Percentiles rank a stretch among this genome's conserved stretches.
Conservation (phyloP, 345 rosid genomes). For the Arabidopsis thaliana region TAIR10.1 NC_003071.7:16649501-16650000, state of each 20-base stretch:
- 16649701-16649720: background rate
- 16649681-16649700: background rate
- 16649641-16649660: background rate
- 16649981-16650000: no score
- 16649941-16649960: no score
- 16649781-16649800: no score
- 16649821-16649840: no score
- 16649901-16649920: background rate
- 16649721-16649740: background rate
- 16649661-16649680: background rate
- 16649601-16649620: background rate
- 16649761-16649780: no score
- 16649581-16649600: slow-evolving; percentile 25
- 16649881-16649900: background rate
- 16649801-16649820: no score
- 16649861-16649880: no score
- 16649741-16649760: no score
- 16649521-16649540: slow-evolving; percentile 9
- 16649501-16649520: slow-evolving; percentile 1
- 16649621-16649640: background rate
- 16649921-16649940: no score
- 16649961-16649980: no score
- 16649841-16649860: no score
- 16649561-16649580: background rate
- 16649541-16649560: slow-evolving; percentile 21